Base-by-base conservation (phyloP, 306 rosid species). In the Acacia crassicarpa region DNA sequence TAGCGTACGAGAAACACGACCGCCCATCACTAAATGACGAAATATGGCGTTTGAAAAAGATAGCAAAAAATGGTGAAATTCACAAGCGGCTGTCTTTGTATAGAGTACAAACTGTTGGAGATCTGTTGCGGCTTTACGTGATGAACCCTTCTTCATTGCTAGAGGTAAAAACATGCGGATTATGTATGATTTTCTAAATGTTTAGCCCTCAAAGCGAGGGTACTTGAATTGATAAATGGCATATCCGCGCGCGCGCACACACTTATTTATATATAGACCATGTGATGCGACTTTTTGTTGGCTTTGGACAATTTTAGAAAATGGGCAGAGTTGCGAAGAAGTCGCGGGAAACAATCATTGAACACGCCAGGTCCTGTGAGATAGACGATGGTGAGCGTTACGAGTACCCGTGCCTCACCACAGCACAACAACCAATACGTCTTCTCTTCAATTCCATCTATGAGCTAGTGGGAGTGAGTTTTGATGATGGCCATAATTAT, bases 1-100 rank as follows among this genome's bases (percentile, higher is more conserved):
- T 87, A 92, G 97, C 8, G 56, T 74, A 83, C 38, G 40, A 27
- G 87, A 93, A 93, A 41, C 83, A 41, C 43, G 35, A 83, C 11
- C 86, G 65, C 46, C 95, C 95, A 16, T 45, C n/a, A 2, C 78
- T 88, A 81, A 17, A 33, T 8, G 97, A 92, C 30, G 74, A 86
- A 20, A 25, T 91, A 30, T 91, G 92, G 92, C 89, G 95, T 19
- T 68, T 93, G 82, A 82, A 30, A 61, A 75, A 11, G 51, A 88
- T 93, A 30, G 61, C 74, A 0, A 89, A 74, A 81, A 72, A 25
- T 2, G 91, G 97, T 12, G 1, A 14, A 8, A 43, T 20, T 61
- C 78, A 78, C 61, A 63, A 3, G 76, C 54, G 62, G 45, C 33
- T 93, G 49, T 13, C n/a, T 3, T 0, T 3, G 0, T 0, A 0